Evolutionary conservation across 768 basidiomycete species (phyloP).

Genomic region (Xanthoconium purpureum): DNA sequence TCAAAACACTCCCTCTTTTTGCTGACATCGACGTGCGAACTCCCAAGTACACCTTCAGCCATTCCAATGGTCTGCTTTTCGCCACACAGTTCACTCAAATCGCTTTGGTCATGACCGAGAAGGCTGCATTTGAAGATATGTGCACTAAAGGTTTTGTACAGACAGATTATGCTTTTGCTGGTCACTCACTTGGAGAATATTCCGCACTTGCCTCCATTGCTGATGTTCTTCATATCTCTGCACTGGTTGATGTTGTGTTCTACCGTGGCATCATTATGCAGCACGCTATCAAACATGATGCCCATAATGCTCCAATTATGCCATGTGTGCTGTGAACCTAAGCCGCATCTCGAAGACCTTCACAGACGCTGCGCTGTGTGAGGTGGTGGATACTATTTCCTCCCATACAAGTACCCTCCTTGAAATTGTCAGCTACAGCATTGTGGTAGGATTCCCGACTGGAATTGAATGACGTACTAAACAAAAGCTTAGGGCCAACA

Average conservation of each 20-base stretch:
- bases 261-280: conserved; percentile 99
- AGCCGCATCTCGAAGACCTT: too few relatives aligned
- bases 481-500: too few relatives aligned
- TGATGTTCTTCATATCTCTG: conserved; percentile 93
- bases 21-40: conserved; percentile 93
- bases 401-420: too few relatives aligned
- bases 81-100: conserved; percentile 99
- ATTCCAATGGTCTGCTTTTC: conserved; percentile 91
- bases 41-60: conserved; percentile 96
- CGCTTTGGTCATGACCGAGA: conserved; percentile 96
- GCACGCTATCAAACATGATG: conserved; percentile 95
- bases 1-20: conserved; percentile 95
- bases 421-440: too few relatives aligned
- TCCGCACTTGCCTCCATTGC: conserved; percentile 98
- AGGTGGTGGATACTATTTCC: too few relatives aligned
- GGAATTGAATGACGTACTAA: too few relatives aligned
- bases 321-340: too few relatives aligned
- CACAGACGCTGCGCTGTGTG: too few relatives aligned
- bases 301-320: too few relatives aligned
- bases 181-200: conserved; percentile 98
- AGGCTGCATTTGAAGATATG: conserved; percentile 98
- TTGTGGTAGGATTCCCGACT: too few relatives aligned
- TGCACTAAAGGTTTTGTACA: conserved; percentile 94
- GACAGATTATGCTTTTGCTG: conserved; percentile 88
- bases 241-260: conserved; percentile 97